phyloP scores from a whole-genome alignment of 2,329 filamentous ascomycete species.

The Botrytis pseudocinerea region DNA sequence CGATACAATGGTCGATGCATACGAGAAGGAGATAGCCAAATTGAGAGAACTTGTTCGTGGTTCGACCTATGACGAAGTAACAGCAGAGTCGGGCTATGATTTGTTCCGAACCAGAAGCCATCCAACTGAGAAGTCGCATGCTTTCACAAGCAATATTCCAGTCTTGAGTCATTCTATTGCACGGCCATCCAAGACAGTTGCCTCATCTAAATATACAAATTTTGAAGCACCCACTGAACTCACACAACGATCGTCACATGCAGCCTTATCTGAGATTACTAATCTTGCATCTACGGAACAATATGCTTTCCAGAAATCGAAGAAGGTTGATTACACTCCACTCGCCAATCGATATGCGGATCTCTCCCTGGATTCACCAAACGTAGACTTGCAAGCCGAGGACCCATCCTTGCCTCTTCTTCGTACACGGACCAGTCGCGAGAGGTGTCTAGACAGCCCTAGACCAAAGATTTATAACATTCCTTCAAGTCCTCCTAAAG shows the following conservation, averaged over 20 bases:
- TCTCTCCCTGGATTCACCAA: conserved; percentile 28
- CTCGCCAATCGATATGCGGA: conserved; percentile 30
- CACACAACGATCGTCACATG: conserved; percentile 26
- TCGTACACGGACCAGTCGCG: conserved; percentile 27
- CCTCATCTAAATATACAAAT: conserved; percentile 23
- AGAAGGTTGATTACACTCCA: conserved; percentile 35
- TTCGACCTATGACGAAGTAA: conserved; percentile 10
- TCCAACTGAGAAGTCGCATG: conserved; percentile 20
- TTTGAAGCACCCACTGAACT: conserved; percentile 27
- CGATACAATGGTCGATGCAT: conserved; percentile 29
- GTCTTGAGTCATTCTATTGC: conserved; percentile 28
- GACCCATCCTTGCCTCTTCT: conserved; percentile 29
- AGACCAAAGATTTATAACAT: conserved; percentile 38
- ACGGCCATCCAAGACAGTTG: conserved; percentile 29
- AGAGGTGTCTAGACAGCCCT: conserved; percentile 32
- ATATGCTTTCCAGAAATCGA: conserved; percentile 29
- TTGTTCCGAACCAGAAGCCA: conserved; percentile 12
- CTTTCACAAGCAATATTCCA: conserved; percentile 32
- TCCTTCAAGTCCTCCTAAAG: conserved; percentile 37
- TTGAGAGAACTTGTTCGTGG: conserved; percentile 22
- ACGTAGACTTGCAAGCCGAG: conserved; percentile 28
- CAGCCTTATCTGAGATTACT: conserved; percentile 36
- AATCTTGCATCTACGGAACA: conserved; percentile 33
- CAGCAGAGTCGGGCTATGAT: background rate
- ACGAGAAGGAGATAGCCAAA: conserved; percentile 29